Evolutionary conservation across 2,329 filamentous ascomycete species (phyloP), one percentile per base, ranked within the genome.

Genomic region (Sphaerulina musiva): DNA sequence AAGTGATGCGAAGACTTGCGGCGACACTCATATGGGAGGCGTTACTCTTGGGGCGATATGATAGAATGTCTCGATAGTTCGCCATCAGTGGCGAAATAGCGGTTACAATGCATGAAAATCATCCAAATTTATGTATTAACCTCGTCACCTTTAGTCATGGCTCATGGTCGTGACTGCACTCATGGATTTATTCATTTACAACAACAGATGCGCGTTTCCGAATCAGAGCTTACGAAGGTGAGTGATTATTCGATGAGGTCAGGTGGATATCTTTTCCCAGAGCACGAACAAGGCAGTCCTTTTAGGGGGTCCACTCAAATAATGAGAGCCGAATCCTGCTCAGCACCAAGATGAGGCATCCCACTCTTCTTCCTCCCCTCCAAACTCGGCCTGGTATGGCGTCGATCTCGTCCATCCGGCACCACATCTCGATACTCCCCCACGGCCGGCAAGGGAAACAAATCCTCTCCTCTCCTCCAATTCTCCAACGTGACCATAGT

Each of bases 401-500:
- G 42, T 6, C 48, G 6, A 40, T 51, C 31, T 34, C 48, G 44
- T 10, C 48, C 48, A 51, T 51, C 48, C 34, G 32, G 32, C 29
- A 51, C 48, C n/a, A 39, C 70, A 7, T 51, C 31, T 7, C 48
- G 12, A 17, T 51, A 41, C 20, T 34, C 31, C 14, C 39, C 34
- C 6, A 42, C 29, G 3, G 49, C 54, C 31, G 54, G 54, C 36
- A 41, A 43, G 39, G 59, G 40, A 48, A 66, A 66, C 56, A 65
- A 61, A 44, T 66, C 64, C 23, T 62, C 68, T 20, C 64, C 65
- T 45, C 65, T 66, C 34, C 73, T 74, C 82, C 82, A 85, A 65
- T 83, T 81, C 11, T 76, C 74, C 23, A 84, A 63, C 61, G 84
- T 67, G 6, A 81, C 80, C 58, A 76, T 75, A 14, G 81, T 75